Evolutionary conservation across 768 basidiomycete species (phyloP), one percentile per base, ranked within the genome.

Genomic region (Mrakia frigida): DNA sequence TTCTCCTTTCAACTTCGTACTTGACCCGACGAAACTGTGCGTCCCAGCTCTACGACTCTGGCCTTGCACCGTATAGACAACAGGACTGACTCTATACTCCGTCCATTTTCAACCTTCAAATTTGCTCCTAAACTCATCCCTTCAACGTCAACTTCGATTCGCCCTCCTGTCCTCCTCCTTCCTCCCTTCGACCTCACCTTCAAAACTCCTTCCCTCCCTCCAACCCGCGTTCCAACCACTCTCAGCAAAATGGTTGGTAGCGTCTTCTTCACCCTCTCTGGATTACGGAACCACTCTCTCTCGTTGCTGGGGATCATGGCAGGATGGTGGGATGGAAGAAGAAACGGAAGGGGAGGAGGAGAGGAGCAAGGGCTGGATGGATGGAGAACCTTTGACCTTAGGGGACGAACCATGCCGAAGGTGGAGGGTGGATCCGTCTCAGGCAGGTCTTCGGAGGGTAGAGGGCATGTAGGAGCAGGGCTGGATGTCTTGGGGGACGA

Each of bases 171-270:
- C 18, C 0, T 25, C 41, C 68, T n/a, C 63, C 16, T 39, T 21
- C 37, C 65, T 41, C 37, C 65, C 65, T 68, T n/a, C 65, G 65
- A 68, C 65, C 65, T 70, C 69, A 70, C 69, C 41, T 68, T 37
- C 67, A 18, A 23, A 46, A 7, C 16, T 31, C 69, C 14, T 69
- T 46, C 67, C 67, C 33, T 63, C 37, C 35, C n/a, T 68, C 33
- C 65, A 6, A 25, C 65, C 43, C 65, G 65, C 65, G 13, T 68
- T 16, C n/a, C 35, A 68, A 35, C 65, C 39, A 35, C 25, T 25
- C 23, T 25, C 65, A 68, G 65, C 65, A 68, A 43, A 68, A 68
- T 68, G 65, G 65, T 68, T 35, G 39, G 65, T 39, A 43, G 14
- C 37, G 6, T n/a, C n/a, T n/a, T n/a, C 37, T 68, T 68, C 65